Evolutionary conservation across 2,329 filamentous ascomycete genomes (phyloP).

Genomic region (Pseudogymnoascus sp.): DNA sequence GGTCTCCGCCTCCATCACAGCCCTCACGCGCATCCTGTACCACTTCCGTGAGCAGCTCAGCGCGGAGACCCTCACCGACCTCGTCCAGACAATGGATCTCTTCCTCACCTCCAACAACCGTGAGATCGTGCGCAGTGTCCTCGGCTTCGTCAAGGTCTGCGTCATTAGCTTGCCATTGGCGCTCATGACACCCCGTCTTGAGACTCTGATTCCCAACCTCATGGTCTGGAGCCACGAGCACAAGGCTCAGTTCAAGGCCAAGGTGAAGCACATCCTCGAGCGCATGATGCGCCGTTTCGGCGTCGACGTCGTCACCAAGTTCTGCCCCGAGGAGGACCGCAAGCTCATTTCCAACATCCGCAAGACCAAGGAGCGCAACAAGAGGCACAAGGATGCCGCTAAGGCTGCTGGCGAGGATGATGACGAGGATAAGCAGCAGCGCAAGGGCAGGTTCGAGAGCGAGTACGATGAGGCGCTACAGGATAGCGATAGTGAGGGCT

Average conservation of each 20-base stretch:
- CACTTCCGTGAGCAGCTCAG: conserved; percentile 72
- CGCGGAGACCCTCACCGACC: conserved; percentile 64
- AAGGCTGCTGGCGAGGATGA: conserved; percentile 51
- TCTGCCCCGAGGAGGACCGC: conserved; percentile 77
- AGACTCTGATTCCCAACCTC: conserved; percentile 75
- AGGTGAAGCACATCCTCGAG: conserved; percentile 97
- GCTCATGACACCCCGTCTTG: conserved; percentile 70
- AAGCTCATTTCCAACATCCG: conserved; percentile 92
- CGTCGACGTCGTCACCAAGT: conserved; percentile 67
- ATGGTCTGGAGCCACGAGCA: conserved; percentile 97
- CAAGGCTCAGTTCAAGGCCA: conserved; percentile 92
- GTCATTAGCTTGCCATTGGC: conserved; percentile 76
- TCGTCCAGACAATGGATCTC: conserved; percentile 91
- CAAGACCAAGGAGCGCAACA: conserved; percentile 85
- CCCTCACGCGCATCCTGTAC: conserved; percentile 85
- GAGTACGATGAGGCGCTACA: conserved; percentile 97
- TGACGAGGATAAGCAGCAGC: conserved; percentile 45
- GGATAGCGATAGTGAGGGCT: conserved; percentile 48
- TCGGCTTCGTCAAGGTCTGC: conserved; percentile 95
- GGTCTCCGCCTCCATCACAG: conserved; percentile 95
- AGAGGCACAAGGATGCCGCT: conserved; percentile 74
- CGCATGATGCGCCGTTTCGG: conserved; percentile 89
- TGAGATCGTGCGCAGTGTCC: conserved; percentile 88
- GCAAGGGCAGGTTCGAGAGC: conserved; percentile 68
- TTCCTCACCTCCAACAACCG: conserved; percentile 95